Evolutionary conservation across 352 stramenopile species (phyloP).

Genomic region (Nothophytophthora sp.): DNA sequence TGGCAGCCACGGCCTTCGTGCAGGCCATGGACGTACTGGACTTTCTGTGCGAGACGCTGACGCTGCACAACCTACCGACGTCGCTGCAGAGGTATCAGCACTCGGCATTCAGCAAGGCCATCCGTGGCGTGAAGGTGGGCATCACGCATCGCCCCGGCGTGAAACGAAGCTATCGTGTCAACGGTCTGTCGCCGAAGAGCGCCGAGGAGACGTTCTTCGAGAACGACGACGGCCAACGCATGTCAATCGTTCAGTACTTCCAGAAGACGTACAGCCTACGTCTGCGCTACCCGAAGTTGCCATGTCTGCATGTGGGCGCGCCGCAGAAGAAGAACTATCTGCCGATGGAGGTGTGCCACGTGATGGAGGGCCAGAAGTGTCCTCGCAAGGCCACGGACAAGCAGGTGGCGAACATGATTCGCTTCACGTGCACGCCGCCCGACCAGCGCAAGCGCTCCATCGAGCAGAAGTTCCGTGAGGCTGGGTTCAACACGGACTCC

Average conservation of each 20-base stretch:
- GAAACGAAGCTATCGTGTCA: slow-evolving; percentile 62
- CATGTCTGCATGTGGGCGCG: slow-evolving; percentile 80
- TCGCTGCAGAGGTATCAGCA: slow-evolving; percentile 45
- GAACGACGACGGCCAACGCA: slow-evolving; percentile 45
- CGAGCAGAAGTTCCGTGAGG: slow-evolving; percentile 58
- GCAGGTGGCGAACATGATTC: slow-evolving; percentile 86
- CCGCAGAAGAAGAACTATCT: slow-evolving; percentile 77
- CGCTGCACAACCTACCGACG: slow-evolving; percentile 26
- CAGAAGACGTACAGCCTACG: slow-evolving; percentile 43
- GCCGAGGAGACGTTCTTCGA: slow-evolving; percentile 59
- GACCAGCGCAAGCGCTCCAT: slow-evolving; percentile 61
- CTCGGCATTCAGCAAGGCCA: slow-evolving; percentile 50
- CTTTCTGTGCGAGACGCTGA: slow-evolving; percentile 40
- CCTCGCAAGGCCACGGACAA: slow-evolving; percentile 78
- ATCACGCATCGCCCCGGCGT: slow-evolving; percentile 66
- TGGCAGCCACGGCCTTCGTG: slow-evolving; percentile 74
- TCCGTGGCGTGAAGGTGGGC: slow-evolving; percentile 65
- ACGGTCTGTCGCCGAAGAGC: slow-evolving; percentile 48
- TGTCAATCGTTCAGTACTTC: slow-evolving; percentile 71
- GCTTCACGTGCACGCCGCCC: slow-evolving; percentile 58
- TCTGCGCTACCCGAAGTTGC: slow-evolving; percentile 70
- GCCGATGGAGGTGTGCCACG: slow-evolving; percentile 83
- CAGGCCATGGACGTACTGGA: slow-evolving; percentile 56
- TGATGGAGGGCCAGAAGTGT: slow-evolving; percentile 71
- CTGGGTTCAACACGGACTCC: slow-evolving; percentile 55